Evolutionary conservation across 73 alveolate genomes (phyloP).

Genomic region (Durusdinium trenchii): DNA sequence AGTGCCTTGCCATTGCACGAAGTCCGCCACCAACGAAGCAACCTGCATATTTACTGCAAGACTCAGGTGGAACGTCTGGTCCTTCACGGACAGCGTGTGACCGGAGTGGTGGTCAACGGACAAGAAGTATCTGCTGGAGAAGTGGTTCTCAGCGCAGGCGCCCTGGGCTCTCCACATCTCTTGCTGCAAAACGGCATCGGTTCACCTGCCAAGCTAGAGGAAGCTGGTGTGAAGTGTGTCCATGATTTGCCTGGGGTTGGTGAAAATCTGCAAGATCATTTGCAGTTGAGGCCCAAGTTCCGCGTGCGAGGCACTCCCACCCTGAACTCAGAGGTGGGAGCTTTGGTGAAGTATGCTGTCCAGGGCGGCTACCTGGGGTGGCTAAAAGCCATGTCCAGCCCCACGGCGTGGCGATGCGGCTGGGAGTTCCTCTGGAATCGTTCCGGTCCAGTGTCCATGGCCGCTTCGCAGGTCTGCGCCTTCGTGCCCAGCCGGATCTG

Average conservation of each 20-base stretch:
- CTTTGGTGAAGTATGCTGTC: background rate
- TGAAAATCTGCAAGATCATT: conserved; percentile 88
- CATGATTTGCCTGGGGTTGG: conserved; percentile 93
- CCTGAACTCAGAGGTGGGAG: conserved; percentile 58
- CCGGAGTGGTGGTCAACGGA: background rate
- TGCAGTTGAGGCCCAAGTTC: conserved; percentile 92
- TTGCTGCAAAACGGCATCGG: conserved; percentile 73
- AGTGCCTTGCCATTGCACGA: conserved; percentile 76
- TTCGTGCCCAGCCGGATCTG: background rate
- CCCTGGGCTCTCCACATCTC: conserved; percentile 59
- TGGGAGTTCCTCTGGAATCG: conserved; percentile 10
- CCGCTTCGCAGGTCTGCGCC: conserved; percentile 93
- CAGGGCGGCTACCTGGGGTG: conserved; percentile 38
- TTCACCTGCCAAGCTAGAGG: background rate
- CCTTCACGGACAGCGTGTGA: conserved; percentile 9
- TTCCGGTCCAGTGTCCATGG: conserved; percentile 92
- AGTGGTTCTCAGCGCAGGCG: conserved; percentile 59
- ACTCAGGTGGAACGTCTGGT: conserved; percentile 26
- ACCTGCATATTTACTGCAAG: conserved; percentile 35
- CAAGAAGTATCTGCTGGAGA: conserved; percentile 1
- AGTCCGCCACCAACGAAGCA: conserved; percentile 58
- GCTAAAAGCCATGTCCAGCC: conserved; percentile 18
- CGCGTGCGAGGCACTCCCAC: conserved; percentile 59
- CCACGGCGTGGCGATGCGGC: conserved; percentile 76
- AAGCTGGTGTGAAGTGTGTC: background rate